Evolutionary conservation across 805 yeast genomes (phyloP).

Genomic region (Wickerhamomyces hampshirensis): DNA sequence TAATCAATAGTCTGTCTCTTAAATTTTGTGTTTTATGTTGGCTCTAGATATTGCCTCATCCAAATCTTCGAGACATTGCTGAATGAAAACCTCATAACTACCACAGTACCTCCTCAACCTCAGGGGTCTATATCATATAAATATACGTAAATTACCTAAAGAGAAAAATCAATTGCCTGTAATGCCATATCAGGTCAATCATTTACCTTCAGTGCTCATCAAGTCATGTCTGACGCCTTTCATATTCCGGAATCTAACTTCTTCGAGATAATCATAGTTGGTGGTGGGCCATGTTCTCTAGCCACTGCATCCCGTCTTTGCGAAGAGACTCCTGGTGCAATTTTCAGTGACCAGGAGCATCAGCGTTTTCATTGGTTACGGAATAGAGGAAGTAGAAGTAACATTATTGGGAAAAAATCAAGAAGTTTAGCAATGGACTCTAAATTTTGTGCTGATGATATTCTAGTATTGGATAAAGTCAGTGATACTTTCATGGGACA

Average conservation of each 20-base stretch:
- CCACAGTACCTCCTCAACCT: not conserved
- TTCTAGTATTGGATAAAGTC: conserved; percentile 33
- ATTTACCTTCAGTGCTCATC: too few relatives aligned
- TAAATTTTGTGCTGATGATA: conserved; percentile 22
- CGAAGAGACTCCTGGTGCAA: conserved; percentile 37
- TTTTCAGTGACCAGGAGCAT: conserved; percentile 43
- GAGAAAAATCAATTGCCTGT: too few relatives aligned
- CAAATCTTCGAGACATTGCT: not conserved
- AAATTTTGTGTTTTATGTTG: too few relatives aligned
- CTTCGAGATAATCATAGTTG: conserved; percentile 36
- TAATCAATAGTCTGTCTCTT: too few relatives aligned
- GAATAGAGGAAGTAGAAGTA: conserved; percentile 13
- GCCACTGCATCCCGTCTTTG: conserved; percentile 38
- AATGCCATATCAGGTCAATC: too few relatives aligned
- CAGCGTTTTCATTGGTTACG: conserved; percentile 42
- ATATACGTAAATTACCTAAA: too few relatives aligned
- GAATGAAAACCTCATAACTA: not conserved
- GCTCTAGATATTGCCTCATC: not conserved
- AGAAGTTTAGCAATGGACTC: conserved; percentile 3
- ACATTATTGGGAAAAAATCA: conserved; percentile 3
- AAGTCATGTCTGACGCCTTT: not conserved
- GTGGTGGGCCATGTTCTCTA: conserved; percentile 43
- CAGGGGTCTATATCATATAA: too few relatives aligned
- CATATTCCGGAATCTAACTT: conserved; percentile 20
- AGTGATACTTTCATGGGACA: conserved; percentile 34